Conservation (phyloP, 129 eudicot species). For the Silybum marianum region DNA sequence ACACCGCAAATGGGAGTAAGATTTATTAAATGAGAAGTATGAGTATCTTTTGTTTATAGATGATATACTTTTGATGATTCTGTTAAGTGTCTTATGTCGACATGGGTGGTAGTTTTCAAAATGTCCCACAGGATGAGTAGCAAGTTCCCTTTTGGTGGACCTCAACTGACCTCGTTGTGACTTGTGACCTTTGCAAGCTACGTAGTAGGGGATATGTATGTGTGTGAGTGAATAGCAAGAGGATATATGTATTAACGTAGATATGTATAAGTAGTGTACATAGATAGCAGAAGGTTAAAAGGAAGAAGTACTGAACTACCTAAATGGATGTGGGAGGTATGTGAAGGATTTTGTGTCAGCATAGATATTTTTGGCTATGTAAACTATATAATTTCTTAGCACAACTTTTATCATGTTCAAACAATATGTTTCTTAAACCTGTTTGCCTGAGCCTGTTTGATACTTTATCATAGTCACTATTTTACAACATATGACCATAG, state of each 20-base stretch:
- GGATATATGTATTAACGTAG: background rate
- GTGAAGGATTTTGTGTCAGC: background rate
- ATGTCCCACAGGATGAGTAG: background rate
- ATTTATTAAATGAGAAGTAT: no score
- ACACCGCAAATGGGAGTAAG: background rate
- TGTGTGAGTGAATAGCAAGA: conserved; percentile 5
- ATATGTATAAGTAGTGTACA: background rate
- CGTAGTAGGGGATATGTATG: background rate
- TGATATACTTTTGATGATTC: background rate
- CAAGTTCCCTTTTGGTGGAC: background rate
- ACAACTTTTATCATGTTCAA: background rate
- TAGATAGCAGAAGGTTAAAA: background rate
- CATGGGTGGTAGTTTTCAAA: background rate
- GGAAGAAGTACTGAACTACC: background rate
- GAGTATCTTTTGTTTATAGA: no score
- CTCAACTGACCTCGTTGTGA: background rate
- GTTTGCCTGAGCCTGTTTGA: background rate
- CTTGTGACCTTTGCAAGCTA: background rate
- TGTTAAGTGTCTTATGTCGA: background rate
- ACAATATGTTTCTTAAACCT: background rate
- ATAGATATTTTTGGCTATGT: background rate
- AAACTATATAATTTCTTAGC: background rate
- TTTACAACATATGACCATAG: background rate
- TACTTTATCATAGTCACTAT: background rate
- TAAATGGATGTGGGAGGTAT: background rate